Evolutionary conservation across 805 yeast genomes (phyloP).

Genomic region (Candida rishiriensis): DNA sequence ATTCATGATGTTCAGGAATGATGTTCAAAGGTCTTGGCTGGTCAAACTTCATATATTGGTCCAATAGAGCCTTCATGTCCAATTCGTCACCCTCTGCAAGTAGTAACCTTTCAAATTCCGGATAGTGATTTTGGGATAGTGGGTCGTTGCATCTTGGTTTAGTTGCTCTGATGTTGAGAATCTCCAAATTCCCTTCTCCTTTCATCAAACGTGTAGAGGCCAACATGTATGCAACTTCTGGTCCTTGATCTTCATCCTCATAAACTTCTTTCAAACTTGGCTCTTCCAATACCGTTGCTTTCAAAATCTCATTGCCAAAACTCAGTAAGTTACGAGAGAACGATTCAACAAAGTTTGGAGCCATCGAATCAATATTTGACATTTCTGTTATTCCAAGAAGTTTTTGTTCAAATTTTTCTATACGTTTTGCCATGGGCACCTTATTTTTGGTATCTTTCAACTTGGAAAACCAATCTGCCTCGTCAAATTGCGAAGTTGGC

Average conservation of each 20-base stretch:
- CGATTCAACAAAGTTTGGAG: conserved; percentile 15
- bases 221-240: conserved; percentile 15
- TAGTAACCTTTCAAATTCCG: conserved; percentile 4
- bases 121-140: conserved; percentile 9
- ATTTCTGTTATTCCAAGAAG: conserved; percentile 13
- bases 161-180: conserved; percentile 8
- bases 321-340: conserved; percentile 7
- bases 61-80: conserved; percentile 3
- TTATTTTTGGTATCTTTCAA: conserved; percentile 1
- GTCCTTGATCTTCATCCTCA: conserved; percentile 11
- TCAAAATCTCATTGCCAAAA: conserved; percentile 20
- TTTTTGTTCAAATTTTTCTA: conserved; percentile 9
- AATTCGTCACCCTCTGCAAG: neutral
- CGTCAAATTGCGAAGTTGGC: neutral
- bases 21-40: conserved; percentile 16
- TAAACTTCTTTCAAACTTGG: conserved; percentile 8
- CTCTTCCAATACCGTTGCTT: conserved; percentile 13
- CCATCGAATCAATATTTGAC: conserved; percentile 10
- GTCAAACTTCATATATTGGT: conserved; percentile 16
- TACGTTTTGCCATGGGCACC: conserved; percentile 3
- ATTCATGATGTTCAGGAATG: conserved; percentile 17
- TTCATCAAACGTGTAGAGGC: conserved; percentile 13
- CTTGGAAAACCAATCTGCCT: conserved; percentile 10
- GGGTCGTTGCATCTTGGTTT: conserved; percentile 5
- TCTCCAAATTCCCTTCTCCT: conserved; percentile 11